These are phyloP conservation scores for Cucurbita pepo DNA, from an alignment of 306 rosid genomes.

Conservation along the genomic window DNA sequence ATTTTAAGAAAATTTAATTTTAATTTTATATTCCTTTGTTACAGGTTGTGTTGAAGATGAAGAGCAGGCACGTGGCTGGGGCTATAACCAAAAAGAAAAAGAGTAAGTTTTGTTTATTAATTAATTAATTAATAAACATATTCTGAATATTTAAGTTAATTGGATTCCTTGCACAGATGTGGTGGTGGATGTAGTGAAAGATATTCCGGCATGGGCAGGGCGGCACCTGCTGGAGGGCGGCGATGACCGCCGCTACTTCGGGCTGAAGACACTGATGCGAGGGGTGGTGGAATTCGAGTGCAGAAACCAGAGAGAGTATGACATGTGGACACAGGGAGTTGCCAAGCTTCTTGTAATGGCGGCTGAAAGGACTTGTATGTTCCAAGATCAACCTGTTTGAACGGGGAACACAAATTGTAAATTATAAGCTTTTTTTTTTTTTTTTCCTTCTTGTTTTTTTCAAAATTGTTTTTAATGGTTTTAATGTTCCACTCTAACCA, in stretches of 20 bases:
- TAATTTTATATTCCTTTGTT: not conserved
- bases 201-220: slow-evolving; percentile 92
- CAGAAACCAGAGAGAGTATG: slow-evolving; percentile 62
- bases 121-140: not conserved
- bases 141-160: no score
- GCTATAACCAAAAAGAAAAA: slow-evolving; percentile 98
- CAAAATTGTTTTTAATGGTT: no score
- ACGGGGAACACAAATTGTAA: not conserved
- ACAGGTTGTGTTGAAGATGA: slow-evolving; percentile 96
- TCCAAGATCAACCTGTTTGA: not conserved
- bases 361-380: slow-evolving; percentile 42
- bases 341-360: slow-evolving; percentile 59
- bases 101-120: slow-evolving; percentile 39
- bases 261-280: slow-evolving; percentile 52
- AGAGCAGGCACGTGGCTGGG: slow-evolving; percentile 99
- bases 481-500: not conserved
- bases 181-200: slow-evolving; percentile 61
- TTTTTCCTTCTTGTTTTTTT: not conserved
- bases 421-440: not conserved
- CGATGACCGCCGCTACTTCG: slow-evolving; percentile 76
- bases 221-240: slow-evolving; percentile 84
- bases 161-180: slow-evolving; percentile 25
- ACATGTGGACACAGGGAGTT: slow-evolving; percentile 85
- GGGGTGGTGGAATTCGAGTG: slow-evolving; percentile 88
- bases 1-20: no score